Percentiles rank a stretch among this genome's conserved stretches.
phyloP scores from a whole-genome alignment of 2,329 filamentous ascomycete genomes.

The Diplocarpon rosae region DNA sequence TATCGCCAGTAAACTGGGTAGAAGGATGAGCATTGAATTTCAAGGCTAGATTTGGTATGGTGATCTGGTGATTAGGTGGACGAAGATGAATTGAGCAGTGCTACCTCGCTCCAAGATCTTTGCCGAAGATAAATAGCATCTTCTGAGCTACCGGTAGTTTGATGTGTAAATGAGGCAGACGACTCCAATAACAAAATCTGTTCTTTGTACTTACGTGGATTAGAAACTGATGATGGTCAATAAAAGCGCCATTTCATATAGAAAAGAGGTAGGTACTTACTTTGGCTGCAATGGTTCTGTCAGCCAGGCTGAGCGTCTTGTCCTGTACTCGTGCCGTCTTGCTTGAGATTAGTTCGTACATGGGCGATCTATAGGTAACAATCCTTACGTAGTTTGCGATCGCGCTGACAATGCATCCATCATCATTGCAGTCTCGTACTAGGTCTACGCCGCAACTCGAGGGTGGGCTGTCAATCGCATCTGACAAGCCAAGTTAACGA shows the following conservation, averaged over 20 bases:
- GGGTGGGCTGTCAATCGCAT: conserved; percentile 52
- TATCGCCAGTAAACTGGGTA: conserved; percentile 38
- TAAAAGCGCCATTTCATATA: background rate
- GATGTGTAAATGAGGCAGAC: background rate
- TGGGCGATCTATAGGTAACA: background rate
- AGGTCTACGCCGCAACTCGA: conserved; percentile 44
- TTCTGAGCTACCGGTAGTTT: background rate
- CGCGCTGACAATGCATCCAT: conserved; percentile 43
- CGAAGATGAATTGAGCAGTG: background rate
- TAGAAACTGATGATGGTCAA: conserved; percentile 13
- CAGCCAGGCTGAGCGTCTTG: conserved; percentile 31
- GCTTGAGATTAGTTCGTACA: background rate
- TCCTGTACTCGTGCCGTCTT: conserved; percentile 17
- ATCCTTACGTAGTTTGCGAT: conserved; percentile 23
- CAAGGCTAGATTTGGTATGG: background rate
- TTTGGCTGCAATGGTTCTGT: conserved; percentile 48
- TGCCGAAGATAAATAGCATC: conserved; percentile 1
- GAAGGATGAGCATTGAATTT: conserved; percentile 29
- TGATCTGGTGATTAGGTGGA: background rate
- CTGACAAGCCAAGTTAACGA: conserved; percentile 23
- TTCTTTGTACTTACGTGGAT: conserved; percentile 26
- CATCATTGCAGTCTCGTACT: conserved; percentile 43
- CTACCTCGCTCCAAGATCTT: conserved; percentile 3
- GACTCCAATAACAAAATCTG: background rate
- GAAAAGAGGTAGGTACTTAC: conserved; percentile 7